phyloP scores from a whole-genome alignment of 1,284 basidiomycete genomes.

The Trametes pubescens region DNA sequence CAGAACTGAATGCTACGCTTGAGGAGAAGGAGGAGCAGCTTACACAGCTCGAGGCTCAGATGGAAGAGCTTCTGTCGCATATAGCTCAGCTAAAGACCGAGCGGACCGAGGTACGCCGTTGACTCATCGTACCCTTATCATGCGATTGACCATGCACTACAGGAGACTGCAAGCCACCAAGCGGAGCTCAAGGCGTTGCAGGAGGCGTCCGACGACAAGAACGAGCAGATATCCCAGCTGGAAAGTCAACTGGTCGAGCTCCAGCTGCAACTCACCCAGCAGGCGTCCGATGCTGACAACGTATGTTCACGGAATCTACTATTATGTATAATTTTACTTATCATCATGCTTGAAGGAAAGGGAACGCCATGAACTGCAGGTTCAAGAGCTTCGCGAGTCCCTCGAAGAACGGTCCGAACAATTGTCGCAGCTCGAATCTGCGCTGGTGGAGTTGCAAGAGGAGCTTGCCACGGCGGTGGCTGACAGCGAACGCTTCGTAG shows the following conservation, averaged over 20 bases:
- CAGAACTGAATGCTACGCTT: constrained; percentile 29
- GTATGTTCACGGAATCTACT: constrained; percentile 15
- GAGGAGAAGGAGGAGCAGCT: constrained; percentile 32
- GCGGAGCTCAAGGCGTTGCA: constrained; percentile 19
- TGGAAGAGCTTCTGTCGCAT: constrained; percentile 25
- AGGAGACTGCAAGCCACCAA: constrained; percentile 16
- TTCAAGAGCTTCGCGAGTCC: constrained; percentile 17
- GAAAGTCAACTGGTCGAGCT: constrained; percentile 31
- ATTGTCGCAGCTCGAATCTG: constrained; percentile 26
- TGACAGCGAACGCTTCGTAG: constrained; percentile 27
- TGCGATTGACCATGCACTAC: not conserved
- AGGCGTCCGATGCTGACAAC: constrained; percentile 23
- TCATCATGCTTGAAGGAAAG: constrained; percentile 15
- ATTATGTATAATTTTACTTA: not conserved
- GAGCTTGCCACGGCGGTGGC: constrained; percentile 23
- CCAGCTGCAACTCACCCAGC: constrained; percentile 27
- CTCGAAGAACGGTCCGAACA: constrained; percentile 31
- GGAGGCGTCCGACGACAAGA: constrained; percentile 23
- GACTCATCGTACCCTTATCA: not conserved
- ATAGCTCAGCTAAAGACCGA: constrained; percentile 17
- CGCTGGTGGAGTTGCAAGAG: constrained; percentile 28
- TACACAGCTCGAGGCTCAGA: constrained; percentile 22
- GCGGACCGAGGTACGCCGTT: constrained; percentile 16
- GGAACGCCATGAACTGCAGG: constrained; percentile 17
- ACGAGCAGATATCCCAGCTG: constrained; percentile 27